These are phyloP conservation scores for Neoscytalidium dimidiatum DNA, from an alignment of 2,329 filamentous ascomycete species.

Conservation along the genomic window DNA sequence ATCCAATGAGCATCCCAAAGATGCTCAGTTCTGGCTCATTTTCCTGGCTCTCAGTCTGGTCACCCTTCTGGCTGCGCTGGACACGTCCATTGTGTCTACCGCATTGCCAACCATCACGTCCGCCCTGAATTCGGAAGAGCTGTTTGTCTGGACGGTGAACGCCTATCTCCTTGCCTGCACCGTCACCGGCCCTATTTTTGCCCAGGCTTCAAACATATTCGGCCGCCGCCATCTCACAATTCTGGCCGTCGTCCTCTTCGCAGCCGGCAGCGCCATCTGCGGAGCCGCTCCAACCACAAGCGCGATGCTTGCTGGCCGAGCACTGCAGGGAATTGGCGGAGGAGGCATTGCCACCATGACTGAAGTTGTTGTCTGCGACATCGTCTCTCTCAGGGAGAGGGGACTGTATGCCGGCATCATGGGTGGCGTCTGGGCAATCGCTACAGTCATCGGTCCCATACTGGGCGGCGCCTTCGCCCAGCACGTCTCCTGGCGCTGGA, in stretches of 20 bases:
- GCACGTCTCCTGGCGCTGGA: constrained; percentile 47
- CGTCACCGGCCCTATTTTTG: constrained; percentile 52
- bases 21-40: background rate
- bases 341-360: constrained; percentile 36
- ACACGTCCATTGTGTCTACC: constrained; percentile 44
- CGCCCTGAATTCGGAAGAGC: constrained; percentile 31
- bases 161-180: constrained; percentile 38
- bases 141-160: constrained; percentile 40
- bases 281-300: constrained; percentile 48
- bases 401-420: constrained; percentile 39
- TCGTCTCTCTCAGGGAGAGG: constrained; percentile 50
- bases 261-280: constrained; percentile 55
- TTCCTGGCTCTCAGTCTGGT: background rate
- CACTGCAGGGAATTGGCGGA: constrained; percentile 56
- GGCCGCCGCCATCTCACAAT: constrained; percentile 31
- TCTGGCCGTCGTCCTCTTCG: constrained; percentile 48
- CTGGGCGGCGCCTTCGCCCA: constrained; percentile 35
- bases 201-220: constrained; percentile 35
- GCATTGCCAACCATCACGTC: constrained; percentile 43
- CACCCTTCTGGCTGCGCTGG: constrained; percentile 38
- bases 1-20: too few species aligned
- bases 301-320: constrained; percentile 58
- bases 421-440: constrained; percentile 27
- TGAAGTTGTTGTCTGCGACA: constrained; percentile 54
- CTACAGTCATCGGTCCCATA: constrained; percentile 25